Conservation (phyloP, 805 yeast species). For the Lipomyces japonicus region DNA sequence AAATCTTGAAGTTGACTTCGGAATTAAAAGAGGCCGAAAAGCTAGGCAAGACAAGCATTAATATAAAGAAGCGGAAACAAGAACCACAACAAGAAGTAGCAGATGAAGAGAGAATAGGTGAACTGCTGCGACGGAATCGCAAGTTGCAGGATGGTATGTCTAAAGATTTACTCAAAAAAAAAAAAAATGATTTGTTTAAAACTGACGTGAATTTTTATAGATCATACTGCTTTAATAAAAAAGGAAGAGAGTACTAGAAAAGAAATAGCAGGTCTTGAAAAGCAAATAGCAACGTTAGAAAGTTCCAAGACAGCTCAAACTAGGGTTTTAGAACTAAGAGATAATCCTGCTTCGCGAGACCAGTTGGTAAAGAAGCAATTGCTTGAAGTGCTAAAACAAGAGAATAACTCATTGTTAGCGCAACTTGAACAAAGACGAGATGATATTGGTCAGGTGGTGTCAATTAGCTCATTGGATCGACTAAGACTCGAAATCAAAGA, state of each 20-base stretch:
- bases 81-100: conserved; percentile 21
- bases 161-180: background rate
- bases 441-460: conserved; percentile 43
- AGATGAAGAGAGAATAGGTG: conserved; percentile 34
- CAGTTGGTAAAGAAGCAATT: conserved; percentile 56
- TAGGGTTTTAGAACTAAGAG: conserved; percentile 58
- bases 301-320: conserved; percentile 41
- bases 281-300: conserved; percentile 40
- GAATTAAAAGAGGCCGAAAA: conserved; percentile 39
- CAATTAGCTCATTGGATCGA: conserved; percentile 61
- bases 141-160: conserved; percentile 34
- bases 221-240: conserved; percentile 10
- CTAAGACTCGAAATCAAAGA: conserved; percentile 51
- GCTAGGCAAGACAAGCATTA: background rate
- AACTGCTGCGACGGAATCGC: conserved; percentile 44
- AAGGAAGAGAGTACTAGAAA: conserved; percentile 10
- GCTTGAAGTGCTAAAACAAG: conserved; percentile 51
- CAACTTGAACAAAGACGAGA: conserved; percentile 26
- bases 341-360: conserved; percentile 60
- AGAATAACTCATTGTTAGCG: conserved; percentile 54
- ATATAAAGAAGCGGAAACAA: conserved; percentile 9
- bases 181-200: too few relatives aligned
- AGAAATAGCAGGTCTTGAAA: conserved; percentile 37
- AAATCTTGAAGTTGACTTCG: conserved; percentile 45
- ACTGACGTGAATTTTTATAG: conserved; percentile 1